Base-by-base conservation (phyloP, 2,329 filamentous ascomycete species). In the Microsporum ferrugineum region DNA sequence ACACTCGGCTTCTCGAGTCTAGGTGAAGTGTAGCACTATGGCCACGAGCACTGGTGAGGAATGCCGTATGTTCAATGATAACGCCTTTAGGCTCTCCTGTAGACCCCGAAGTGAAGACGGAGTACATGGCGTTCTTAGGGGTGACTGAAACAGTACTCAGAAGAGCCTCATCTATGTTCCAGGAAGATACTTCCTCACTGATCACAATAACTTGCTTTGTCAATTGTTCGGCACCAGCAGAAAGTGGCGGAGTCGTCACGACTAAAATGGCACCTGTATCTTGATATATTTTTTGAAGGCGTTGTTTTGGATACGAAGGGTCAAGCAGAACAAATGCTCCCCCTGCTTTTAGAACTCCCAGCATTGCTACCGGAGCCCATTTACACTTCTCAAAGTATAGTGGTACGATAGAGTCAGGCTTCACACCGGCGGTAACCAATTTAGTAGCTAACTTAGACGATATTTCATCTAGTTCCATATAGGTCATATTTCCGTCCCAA, bases 31-130 rank as follows among this genome's bases (percentile, higher is more conserved):
- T 72, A 2, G 75, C 68, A 1, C 73, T 75, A 41, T 78, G 72
- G 0, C 77, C 77, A 14, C 77, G 63, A 4, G 77, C 76, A 36
- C 78, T 77, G 55, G 77, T 78, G 34, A 76, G 76, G 62, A 77
- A 79, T 60, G 78, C 79, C 38, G 53, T 2, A 62, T 66, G 65
- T 17, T 63, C 61, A 23, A 64, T 62, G 12, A 65, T 45, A 23
- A 63, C 57, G 4, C 63, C 64, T 55, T 67, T 66, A 2, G 65
- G 64, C 43, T 58, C 59, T 4, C 65, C 65, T 7, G 63, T 63
- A 23, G 59, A 61, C 14, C 65, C 65, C 3, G 65, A 79, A 38
- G 74, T 77, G 62, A 83, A 75, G 1, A 78, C 68, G 2, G 82
- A 71, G 65, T 80, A 80, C 65, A 60, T 59, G 4, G 59, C 43